Conservation (phyloP, 2,329 filamentous ascomycete species). For the Fusarium marasasianum region DNA sequence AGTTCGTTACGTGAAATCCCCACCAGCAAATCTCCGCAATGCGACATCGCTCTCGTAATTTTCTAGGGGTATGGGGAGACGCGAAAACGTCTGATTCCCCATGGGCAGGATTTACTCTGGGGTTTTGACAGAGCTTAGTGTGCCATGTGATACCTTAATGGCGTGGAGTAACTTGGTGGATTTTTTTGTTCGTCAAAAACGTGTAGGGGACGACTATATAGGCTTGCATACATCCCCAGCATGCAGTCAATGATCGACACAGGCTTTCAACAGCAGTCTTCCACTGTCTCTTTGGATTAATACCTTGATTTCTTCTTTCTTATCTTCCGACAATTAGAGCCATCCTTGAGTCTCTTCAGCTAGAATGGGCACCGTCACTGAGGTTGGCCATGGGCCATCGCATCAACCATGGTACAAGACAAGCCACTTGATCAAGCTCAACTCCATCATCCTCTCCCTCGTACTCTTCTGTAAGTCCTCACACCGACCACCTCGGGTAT, state of each 20-base stretch:
- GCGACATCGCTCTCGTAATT: background rate
- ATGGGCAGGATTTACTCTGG: slow-evolving; percentile 10
- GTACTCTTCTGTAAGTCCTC: background rate
- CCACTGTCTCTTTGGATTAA: too few relatives aligned
- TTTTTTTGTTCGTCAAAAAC: background rate
- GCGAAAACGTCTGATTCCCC: slow-evolving; percentile 22
- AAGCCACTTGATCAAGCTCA: background rate
- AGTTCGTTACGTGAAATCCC: background rate
- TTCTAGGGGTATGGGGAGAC: slow-evolving; percentile 1
- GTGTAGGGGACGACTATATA: background rate
- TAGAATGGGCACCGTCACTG: background rate
- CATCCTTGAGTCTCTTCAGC: too few relatives aligned
- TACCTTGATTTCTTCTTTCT: too few relatives aligned
- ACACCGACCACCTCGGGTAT: rapidly evolving
- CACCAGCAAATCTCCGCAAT: slow-evolving; percentile 4
- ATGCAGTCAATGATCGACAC: background rate
- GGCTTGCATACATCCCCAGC: background rate
- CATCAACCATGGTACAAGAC: background rate
- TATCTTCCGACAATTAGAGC: too few relatives aligned
- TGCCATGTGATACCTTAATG: background rate
- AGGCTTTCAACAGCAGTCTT: background rate
- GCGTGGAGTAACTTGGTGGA: background rate
- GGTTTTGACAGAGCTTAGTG: background rate
- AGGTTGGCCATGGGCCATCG: background rate
- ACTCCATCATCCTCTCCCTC: background rate